Evolutionary conservation across 768 basidiomycete genomes (phyloP).

Genomic region (Paxillus ammoniavirescens): DNA sequence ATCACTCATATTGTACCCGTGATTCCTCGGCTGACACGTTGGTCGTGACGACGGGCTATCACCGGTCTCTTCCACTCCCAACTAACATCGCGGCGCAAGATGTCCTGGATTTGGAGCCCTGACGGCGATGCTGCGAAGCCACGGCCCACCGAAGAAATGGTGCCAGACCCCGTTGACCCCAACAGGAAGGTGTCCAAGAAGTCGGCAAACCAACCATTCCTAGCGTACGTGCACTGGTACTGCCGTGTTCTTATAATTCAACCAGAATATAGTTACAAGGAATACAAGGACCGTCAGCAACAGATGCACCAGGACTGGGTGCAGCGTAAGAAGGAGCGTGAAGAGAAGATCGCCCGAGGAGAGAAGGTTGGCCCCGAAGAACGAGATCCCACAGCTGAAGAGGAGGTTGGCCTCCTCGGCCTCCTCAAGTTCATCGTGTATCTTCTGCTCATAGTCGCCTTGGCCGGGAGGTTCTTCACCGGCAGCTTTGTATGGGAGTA

Average conservation of each 20-base stretch:
- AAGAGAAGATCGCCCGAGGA: slow-evolving; percentile 70
- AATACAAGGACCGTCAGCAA: slow-evolving; percentile 63
- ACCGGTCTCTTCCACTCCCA: not conserved
- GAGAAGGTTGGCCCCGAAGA: slow-evolving; percentile 73
- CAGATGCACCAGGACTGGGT: slow-evolving; percentile 62
- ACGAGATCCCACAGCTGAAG: slow-evolving; percentile 67
- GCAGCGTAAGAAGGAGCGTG: slow-evolving; percentile 67
- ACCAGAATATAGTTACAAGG: slow-evolving; percentile 50
- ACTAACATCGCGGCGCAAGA: slow-evolving; percentile 20
- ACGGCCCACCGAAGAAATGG: slow-evolving; percentile 46
- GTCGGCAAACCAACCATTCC: slow-evolving; percentile 81
- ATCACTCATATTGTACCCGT: not conserved
- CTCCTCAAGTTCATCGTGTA: slow-evolving; percentile 70
- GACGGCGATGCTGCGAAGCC: slow-evolving; percentile 36
- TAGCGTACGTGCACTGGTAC: slow-evolving; percentile 54
- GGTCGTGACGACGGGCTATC: not conserved
- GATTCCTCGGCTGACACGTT: not conserved
- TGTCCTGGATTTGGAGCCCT: slow-evolving; percentile 68
- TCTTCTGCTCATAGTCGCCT: slow-evolving; percentile 47
- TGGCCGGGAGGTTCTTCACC: slow-evolving; percentile 81
- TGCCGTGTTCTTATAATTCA: slow-evolving; percentile 1
- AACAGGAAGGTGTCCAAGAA: slow-evolving; percentile 77
- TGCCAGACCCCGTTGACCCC: slow-evolving; percentile 61
- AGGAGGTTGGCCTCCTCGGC: slow-evolving; percentile 62
- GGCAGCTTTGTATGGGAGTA: slow-evolving; percentile 88